These are phyloP conservation scores for Arthroderma sp. DNA, from an alignment of 2,329 filamentous ascomycete genomes.

Conservation along the genomic window DNA sequence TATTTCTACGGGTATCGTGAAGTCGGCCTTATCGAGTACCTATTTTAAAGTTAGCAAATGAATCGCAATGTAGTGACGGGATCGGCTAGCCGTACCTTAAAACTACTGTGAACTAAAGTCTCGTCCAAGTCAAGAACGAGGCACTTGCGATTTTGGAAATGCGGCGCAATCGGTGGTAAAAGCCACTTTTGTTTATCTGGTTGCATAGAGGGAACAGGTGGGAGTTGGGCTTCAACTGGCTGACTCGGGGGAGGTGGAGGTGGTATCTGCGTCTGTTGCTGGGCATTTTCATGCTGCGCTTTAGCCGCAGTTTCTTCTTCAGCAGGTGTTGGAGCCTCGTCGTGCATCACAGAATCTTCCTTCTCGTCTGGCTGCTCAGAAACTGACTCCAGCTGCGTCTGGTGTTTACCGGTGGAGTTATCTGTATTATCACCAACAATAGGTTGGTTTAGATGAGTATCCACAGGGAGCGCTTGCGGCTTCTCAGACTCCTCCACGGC, in stretches of 20 bases:
- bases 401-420: constrained; percentile 1
- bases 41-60: constrained; percentile 28
- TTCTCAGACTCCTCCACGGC: background rate
- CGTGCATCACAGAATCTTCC: constrained; percentile 51
- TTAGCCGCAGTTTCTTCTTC: constrained; percentile 37
- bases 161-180: constrained; percentile 66
- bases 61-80: background rate
- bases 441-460: background rate
- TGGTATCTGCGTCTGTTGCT: constrained; percentile 38
- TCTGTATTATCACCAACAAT: background rate
- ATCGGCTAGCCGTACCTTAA: constrained; percentile 55
- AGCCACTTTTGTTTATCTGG: constrained; percentile 52
- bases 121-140: constrained; percentile 92
- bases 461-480: background rate
- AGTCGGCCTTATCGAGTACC: constrained; percentile 96
- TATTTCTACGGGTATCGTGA: constrained; percentile 97
- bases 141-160: constrained; percentile 80
- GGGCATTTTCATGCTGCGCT: constrained; percentile 28
- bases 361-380: constrained; percentile 25
- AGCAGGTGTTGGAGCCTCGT: constrained; percentile 38
- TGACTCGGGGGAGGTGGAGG: constrained; percentile 38
- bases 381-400: background rate
- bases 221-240: constrained; percentile 28
- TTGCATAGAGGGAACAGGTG: constrained; percentile 29
- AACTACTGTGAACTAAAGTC: constrained; percentile 94